A percentile compares a stretch with the other conserved stretches of the same genome.
Evolutionary conservation across 2,329 filamentous ascomycete genomes (phyloP).

Genomic region (Sclerotinia subarctica): DNA sequence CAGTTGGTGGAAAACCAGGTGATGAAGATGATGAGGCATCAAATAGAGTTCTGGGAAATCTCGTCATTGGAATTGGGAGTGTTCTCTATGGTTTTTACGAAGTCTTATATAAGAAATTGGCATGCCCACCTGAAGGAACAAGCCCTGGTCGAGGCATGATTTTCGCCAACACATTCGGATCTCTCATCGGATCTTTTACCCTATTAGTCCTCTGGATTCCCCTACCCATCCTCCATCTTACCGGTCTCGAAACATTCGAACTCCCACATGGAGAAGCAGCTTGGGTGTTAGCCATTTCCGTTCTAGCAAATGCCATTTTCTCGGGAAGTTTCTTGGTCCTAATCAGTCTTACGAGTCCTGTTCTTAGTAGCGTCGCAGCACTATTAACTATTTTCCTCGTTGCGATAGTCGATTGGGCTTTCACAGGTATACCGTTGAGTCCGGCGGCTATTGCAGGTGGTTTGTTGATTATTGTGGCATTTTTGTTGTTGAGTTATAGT

Average conservation of each 20-base stretch:
- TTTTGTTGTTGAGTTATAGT: constrained; percentile 82
- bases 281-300: constrained; percentile 74
- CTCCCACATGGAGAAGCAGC: constrained; percentile 75
- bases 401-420: constrained; percentile 82
- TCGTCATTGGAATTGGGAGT: constrained; percentile 87
- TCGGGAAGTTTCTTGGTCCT: constrained; percentile 90
- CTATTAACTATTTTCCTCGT: constrained; percentile 96
- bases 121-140: constrained; percentile 88
- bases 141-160: constrained; percentile 86
- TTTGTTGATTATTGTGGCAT: constrained; percentile 80
- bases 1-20: constrained; percentile 44
- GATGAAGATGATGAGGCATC: constrained; percentile 51
- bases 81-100: constrained; percentile 96
- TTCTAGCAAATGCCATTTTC: constrained; percentile 86
- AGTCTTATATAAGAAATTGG: constrained; percentile 89
- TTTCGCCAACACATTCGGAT: constrained; percentile 91
- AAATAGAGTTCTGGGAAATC: constrained; percentile 76
- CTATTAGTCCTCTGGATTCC: constrained; percentile 88
- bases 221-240: constrained; percentile 74
- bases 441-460: constrained; percentile 78
- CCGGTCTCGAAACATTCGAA: constrained; percentile 78
- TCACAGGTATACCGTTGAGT: constrained; percentile 74
- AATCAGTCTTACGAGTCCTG: constrained; percentile 88
- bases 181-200: constrained; percentile 82
- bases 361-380: constrained; percentile 87